Base-by-base conservation (phyloP, 176 grass and related monocot species). In the Calamus simplicifolius region DNA sequence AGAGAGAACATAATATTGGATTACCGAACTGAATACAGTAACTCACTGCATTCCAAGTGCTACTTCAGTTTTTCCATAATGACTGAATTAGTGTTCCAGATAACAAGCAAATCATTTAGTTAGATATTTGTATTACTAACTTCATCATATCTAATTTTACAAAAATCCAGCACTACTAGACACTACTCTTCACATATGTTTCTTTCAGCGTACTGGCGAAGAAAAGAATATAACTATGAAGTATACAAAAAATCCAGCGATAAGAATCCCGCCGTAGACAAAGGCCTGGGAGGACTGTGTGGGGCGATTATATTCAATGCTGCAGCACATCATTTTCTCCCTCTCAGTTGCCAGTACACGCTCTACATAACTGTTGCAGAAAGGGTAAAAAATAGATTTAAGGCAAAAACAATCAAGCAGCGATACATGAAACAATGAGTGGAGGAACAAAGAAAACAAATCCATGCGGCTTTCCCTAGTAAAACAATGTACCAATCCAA, bases 171-270 rank as follows among this genome's bases (percentile, higher is more conserved):
- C 59, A 71, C 49, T 31, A 58, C 19, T 49, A 51, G 16, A 16
- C 48, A 49, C 21, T 43, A 43, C 0, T 13, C 35, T 43, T 43
- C 10, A 43, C 8, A 10, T 12, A 43, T 43, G 35, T 43, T 43
- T 43, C 35, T 13, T 43, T 85, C 69, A 98, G 68, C 84, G 79
- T 50, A 98, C 87, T 25, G 93, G 93, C 5, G 87, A 80, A 69
- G 93, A 98, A 76, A 98, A 98, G 84, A 98, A 98, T 76, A 98
- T 98, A 69, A 98, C 93, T 49, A 98, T 66, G 3, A 85, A 98
- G 65, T 98, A 98, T 51, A 98, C 93, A 59, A 98, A 66, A 65
- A 98, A 98, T 75, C 93, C 93, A 50, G 84, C 87, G 12, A 98
- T 71, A 60, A 98, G 81, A 63, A 98, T 98, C 25, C 93, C 93